These are phyloP conservation scores for Sanghuangporus weigelae DNA, from an alignment of 1,284 basidiomycete species.

Conservation along the genomic window DNA sequence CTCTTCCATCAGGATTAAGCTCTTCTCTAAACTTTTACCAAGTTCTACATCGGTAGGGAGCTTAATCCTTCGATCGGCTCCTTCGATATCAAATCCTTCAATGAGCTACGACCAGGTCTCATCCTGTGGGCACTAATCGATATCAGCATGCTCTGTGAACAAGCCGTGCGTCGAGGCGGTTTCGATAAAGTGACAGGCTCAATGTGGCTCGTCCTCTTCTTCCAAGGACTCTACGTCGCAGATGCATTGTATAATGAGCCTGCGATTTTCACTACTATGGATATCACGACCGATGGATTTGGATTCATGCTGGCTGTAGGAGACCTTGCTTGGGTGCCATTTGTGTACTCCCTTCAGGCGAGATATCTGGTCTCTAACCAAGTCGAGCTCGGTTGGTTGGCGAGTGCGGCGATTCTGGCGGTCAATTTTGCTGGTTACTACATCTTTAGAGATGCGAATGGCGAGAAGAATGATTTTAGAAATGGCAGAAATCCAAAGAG, in stretches of 20 bases:
- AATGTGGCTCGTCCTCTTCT: slow-evolving; percentile 85
- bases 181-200: slow-evolving; percentile 74
- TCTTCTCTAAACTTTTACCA: too few species aligned
- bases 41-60: slow-evolving; percentile 74
- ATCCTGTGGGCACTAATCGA: slow-evolving; percentile 94
- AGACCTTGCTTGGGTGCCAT: slow-evolving; percentile 93
- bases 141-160: slow-evolving; percentile 89
- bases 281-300: slow-evolving; percentile 97
- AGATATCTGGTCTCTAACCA: slow-evolving; percentile 90
- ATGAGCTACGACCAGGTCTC: slow-evolving; percentile 91
- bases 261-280: slow-evolving; percentile 93
- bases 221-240: slow-evolving; percentile 85
- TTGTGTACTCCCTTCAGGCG: slow-evolving; percentile 91
- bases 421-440: slow-evolving; percentile 81
- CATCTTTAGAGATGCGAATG: slow-evolving; percentile 88
- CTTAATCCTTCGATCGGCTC: slow-evolving; percentile 87
- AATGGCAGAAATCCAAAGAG: slow-evolving; percentile 93
- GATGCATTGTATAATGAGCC: slow-evolving; percentile 90
- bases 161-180: slow-evolving; percentile 77
- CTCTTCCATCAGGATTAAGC: neutral
- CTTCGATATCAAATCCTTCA: slow-evolving; percentile 97
- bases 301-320: slow-evolving; percentile 98
- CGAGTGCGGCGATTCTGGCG: slow-evolving; percentile 56
- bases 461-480: slow-evolving; percentile 95
- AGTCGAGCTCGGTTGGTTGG: slow-evolving; percentile 69